These are phyloP conservation scores for Saturnispora bothae DNA, from an alignment of 805 yeast species.

Conservation along the genomic window DNA sequence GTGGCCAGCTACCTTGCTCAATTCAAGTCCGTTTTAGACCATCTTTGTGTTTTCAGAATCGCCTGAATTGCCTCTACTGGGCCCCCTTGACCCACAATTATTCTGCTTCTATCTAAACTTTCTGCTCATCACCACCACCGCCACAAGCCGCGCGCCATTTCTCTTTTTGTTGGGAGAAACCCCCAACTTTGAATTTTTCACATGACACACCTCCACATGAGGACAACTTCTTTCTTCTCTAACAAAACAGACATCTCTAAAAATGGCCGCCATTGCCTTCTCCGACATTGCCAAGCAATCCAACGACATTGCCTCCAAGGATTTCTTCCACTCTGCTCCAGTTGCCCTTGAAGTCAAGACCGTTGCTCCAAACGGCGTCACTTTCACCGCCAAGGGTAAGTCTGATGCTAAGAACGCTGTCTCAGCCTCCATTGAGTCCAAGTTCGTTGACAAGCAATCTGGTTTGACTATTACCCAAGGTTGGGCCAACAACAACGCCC, in stretches of 20 bases:
- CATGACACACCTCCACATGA: too few relatives aligned
- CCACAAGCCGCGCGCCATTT: too few relatives aligned
- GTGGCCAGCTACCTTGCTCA: too few relatives aligned
- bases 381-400: conserved; percentile 90
- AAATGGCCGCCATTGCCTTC: conserved; percentile 80
- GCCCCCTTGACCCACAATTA: too few relatives aligned
- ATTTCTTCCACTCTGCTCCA: conserved; percentile 86
- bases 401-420: conserved; percentile 53
- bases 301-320: conserved; percentile 81
- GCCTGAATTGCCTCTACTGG: too few relatives aligned
- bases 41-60: too few relatives aligned
- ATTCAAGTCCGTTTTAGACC: too few relatives aligned
- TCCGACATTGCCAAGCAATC: conserved; percentile 88
- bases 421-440: conserved; percentile 83
- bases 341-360: conserved; percentile 86
- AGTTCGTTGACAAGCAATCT: conserved; percentile 83
- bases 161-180: neutral
- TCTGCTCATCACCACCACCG: too few relatives aligned
- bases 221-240: neutral
- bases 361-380: conserved; percentile 91
- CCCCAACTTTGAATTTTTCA: too few relatives aligned
- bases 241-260: neutral
- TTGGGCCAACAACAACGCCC: conserved; percentile 89
- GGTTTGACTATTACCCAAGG: conserved; percentile 95
- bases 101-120: too few relatives aligned